Evolutionary conservation across 257 asterid genomes (phyloP), one percentile per base, ranked within the genome.

Genomic region (Primulina tabacum): DNA sequence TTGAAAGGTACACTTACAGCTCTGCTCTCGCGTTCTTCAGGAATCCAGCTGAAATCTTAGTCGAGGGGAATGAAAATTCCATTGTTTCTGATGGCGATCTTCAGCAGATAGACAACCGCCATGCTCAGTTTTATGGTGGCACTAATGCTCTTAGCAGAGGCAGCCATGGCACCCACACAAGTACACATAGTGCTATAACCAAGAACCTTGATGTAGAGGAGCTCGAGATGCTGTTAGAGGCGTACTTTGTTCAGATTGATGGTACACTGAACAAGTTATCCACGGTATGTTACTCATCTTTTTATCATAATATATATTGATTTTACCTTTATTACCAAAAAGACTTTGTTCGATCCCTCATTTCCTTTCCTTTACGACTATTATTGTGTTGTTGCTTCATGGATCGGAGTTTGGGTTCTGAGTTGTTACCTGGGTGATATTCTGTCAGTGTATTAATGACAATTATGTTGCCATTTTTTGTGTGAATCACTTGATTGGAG

Each of bases 161-260:
- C 81, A 92, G 96, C 79, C 97, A 77, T 73, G 96, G 96, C 58
- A 86, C 94, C 53, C 92, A 69, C 71, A 78, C 95, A 47, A 87
- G 88, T 70, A 72, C 83, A 0, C 88, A 71, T 32, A 92, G 97
- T 75, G 80, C 90, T 72, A 71, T 87, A 68, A 81, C 90, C 83
- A 90, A 92, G 79, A 92, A 86, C 52, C 89, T 88, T 64, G 96
- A 92, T 53, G 98, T 92, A 34, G 96, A 92, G 80, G 98, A 92
- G 83, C 97, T 92, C 20, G 98, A 92, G 74, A 92, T 92, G 98
- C 95, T 92, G 53, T 74, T 92, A 80, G 98, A 92, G 83, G 98
- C 98, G 4, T 92, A 92, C 76, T 92, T 92, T 18, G 97, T 92
- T 74, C 98, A 90, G 82, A 83, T 90, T 67, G 98, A 92, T 62